Evolutionary conservation across 345 rosid genomes (phyloP), one percentile per base, ranked within the genome.

Genomic region (Syzygium aromaticum): DNA sequence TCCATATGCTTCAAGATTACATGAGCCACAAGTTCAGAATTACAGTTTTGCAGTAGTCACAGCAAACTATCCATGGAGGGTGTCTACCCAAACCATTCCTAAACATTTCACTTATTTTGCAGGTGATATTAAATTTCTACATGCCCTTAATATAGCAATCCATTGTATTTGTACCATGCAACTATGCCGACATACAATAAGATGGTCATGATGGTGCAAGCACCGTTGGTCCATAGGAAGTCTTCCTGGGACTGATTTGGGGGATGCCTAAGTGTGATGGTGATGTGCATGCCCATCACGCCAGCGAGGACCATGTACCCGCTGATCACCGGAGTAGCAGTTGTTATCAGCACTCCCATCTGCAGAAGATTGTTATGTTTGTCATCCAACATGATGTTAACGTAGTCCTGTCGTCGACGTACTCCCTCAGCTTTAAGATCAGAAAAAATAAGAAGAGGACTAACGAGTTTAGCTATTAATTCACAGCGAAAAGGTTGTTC

Each of bases 251-350:
- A 27, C 21, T 52, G 40, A 16, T 84, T 28, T 54, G 85, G 59
- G 25, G 85, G 59, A 11, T 25, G 30, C 57, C 54, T 52, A 52
- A 52, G 59, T 30, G 56, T 21, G 80, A 96, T 95, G 1, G 0
- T 17, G 84, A 97, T 93, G 73, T 96, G 94, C 93, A 97, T 95
- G 82, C 98, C 98, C 1, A 96, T 91, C 16, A 94, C 46, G 57
- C 98, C 96, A 6, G 89, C 95, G 9, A 96, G 91, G 0, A 87
- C 96, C 4, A 97, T 87, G 52, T 93, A 95, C 10, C 91, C 89
- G 82, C 92, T 93, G 86, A 95, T 64, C 84, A 96, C 95, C 0
- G 96, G 94, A 3, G 95, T 96, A 17, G 99, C 98, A 4, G 98
- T 95, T 7, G 98, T 93, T 87, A 97, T 85, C 97, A 95, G 93